These are phyloP conservation scores for Cystoisospora suis DNA, from an alignment of 169 alveolate species.

Conservation along the genomic window DNA sequence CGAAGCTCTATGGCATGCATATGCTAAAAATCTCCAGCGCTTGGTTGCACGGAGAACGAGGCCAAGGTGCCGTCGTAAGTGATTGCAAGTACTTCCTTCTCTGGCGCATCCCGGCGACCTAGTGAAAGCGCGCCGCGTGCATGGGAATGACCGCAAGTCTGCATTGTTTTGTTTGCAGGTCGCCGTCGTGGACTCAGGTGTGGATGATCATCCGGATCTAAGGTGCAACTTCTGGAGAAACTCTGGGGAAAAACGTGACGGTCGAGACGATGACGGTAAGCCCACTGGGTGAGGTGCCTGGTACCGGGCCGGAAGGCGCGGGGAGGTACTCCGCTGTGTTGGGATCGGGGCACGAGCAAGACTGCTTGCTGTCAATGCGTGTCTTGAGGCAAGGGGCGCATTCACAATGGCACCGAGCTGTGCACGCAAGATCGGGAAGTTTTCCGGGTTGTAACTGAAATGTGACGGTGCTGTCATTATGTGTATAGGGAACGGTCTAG, in stretches of 20 bases:
- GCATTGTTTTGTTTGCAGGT: constrained; percentile 32
- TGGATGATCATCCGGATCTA: constrained; percentile 20
- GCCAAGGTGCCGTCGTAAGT: constrained; percentile 33
- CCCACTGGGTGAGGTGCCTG: background rate
- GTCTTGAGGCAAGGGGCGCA: no score
- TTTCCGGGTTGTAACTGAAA: no score
- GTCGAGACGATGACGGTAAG: constrained; percentile 53
- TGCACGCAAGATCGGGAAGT: no score
- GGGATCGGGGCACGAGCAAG: no score
- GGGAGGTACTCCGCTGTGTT: no score
- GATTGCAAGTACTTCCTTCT: background rate
- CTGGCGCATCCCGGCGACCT: no score
- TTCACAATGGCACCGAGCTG: no score
- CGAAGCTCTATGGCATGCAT: constrained; percentile 45
- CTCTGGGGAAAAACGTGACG: constrained; percentile 22
- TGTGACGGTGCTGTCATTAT: no score
- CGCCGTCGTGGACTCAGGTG: constrained; percentile 52
- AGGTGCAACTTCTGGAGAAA: constrained; percentile 37
- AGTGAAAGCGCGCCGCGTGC: no score
- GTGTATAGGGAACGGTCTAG: constrained; percentile 38
- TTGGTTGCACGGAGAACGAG: constrained; percentile 60
- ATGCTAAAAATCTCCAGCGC: constrained; percentile 5
- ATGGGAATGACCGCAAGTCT: no score
- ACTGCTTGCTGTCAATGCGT: no score
- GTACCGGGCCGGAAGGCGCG: background rate